Evolutionary conservation across 2,329 filamentous ascomycete genomes (phyloP).

Genomic region (Elsinoe necatrix): DNA sequence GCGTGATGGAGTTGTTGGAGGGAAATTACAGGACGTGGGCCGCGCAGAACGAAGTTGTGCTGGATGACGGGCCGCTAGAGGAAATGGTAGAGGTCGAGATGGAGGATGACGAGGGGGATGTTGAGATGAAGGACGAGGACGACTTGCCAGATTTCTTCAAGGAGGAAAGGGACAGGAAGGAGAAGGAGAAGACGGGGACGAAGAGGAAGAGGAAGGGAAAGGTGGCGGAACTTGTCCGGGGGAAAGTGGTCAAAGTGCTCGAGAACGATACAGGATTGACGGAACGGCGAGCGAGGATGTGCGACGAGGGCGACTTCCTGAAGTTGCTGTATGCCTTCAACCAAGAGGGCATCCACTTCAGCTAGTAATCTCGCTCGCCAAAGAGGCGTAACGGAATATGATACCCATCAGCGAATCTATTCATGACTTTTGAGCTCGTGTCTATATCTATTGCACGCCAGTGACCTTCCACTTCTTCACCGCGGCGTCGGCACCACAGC

Average conservation of each 20-base stretch:
- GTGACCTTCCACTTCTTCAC: constrained; percentile 79
- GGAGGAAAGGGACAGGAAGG: constrained; percentile 46
- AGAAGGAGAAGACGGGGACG: constrained; percentile 47
- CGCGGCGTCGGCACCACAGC: constrained; percentile 76
- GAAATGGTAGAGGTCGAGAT: constrained; percentile 37
- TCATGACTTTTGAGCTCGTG: background rate
- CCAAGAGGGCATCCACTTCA: constrained; percentile 87
- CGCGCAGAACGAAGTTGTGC: constrained; percentile 68
- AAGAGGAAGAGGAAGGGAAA: constrained; percentile 66
- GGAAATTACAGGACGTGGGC: constrained; percentile 86
- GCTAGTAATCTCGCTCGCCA: constrained; percentile 36
- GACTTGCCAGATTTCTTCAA: constrained; percentile 81
- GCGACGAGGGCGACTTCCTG: constrained; percentile 88
- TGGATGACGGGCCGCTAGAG: constrained; percentile 57
- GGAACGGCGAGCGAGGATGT: constrained; percentile 74
- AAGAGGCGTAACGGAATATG: background rate
- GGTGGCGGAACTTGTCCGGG: constrained; percentile 69
- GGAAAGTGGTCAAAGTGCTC: constrained; percentile 79
- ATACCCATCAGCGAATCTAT: background rate
- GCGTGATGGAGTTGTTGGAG: constrained; percentile 74
- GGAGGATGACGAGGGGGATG: constrained; percentile 36
- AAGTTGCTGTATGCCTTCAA: constrained; percentile 77
- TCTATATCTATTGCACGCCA: constrained; percentile 33
- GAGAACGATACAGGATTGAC: constrained; percentile 71
- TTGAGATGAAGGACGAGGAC: constrained; percentile 52